Base-by-base conservation (phyloP, 352 stramenopile species). In the Globisporangium takayamanum region DNA sequence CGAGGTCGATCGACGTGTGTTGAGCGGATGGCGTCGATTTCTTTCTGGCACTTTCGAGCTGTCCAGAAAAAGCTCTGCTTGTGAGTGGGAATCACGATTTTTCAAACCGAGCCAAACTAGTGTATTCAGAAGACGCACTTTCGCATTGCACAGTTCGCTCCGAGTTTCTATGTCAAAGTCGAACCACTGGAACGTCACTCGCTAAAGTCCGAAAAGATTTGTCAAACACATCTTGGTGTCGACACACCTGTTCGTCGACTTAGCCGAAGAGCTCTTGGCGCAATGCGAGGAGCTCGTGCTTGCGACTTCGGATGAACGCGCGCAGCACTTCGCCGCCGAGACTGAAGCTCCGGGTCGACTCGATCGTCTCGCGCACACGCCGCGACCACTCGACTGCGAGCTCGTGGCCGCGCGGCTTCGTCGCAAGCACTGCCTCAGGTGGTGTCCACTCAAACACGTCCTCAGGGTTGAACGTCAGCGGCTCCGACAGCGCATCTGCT, bases 391-490 rank as follows among this genome's bases (percentile, higher is more conserved):
- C 58, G 45, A 30, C 63, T 33, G 46, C 37, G 26, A 69, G 57
- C 14, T 50, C 45, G 12, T 64, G 62, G 10, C 61, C 49, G 11
- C 42, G 15, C 22, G 25, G 57, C 5, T 68, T 69, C 2, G 51
- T 16, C 2, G 53, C 37, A 14, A 80, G 65, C 20, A 77, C 41
- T 0, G 66, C 63, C 3, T 66, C 12, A 1, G 64, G 64, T 22
- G 80, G 76, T 4, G 42, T 60, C 80, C 80, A 90, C 64, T 88
- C 80, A 54, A 90, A 90, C 49, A 90, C 69, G 5, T 69, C 59
- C 20, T 84, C 74, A 0, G 80, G 59, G 60, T 87, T 66, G 44
- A 80, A 78, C 61, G 45, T 60, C 36, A 22, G 55, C 52, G 39
- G 59, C 33, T 39, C 33, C 33, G 33, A 39, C 22, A 10, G 36